phyloP scores from a whole-genome alignment of 176 grass and related monocot species.

The Tuctoria greenei region DNA sequence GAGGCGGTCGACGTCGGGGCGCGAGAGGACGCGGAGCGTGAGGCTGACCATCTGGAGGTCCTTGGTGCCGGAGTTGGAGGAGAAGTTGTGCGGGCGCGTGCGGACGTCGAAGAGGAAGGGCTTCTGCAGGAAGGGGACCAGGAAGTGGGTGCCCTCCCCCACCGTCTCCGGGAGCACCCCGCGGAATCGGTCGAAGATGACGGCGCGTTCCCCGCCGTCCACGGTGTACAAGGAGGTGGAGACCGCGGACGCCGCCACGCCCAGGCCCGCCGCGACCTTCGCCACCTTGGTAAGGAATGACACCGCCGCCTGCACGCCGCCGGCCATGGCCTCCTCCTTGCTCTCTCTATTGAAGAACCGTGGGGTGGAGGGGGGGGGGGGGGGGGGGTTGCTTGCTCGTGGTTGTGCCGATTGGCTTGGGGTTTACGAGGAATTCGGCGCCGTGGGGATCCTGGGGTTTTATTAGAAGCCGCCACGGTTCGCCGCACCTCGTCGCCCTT shows the following conservation, averaged over 20 bases:
- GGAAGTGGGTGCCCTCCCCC: slow-evolving; percentile 84
- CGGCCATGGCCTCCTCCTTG: slow-evolving; percentile 28
- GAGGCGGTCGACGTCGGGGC: slow-evolving; percentile 59
- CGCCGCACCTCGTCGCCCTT: neutral
- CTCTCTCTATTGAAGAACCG: neutral
- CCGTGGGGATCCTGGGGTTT: neutral
- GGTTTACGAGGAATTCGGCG: neutral
- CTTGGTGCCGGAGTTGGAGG: slow-evolving; percentile 91
- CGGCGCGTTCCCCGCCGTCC: slow-evolving; percentile 81
- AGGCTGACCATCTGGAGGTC: slow-evolving; percentile 99
- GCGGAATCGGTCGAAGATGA: slow-evolving; percentile 86
- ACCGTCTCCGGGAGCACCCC: slow-evolving; percentile 61
- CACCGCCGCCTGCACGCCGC: slow-evolving; percentile 50
- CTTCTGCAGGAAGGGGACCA: slow-evolving; percentile 84
- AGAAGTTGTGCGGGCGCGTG: slow-evolving; percentile 86
- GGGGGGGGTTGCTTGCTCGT: slow-evolving; percentile 14
- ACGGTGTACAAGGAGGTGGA: slow-evolving; percentile 75
- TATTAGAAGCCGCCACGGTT: slow-evolving; percentile 9
- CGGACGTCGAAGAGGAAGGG: slow-evolving; percentile 92
- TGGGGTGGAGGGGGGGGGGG: no score
- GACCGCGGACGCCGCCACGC: slow-evolving; percentile 43
- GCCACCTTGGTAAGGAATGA: slow-evolving; percentile 64
- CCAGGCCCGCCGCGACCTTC: slow-evolving; percentile 56
- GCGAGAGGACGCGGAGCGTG: slow-evolving; percentile 81
- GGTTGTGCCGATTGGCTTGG: neutral